Percentiles rank a stretch among this genome's conserved stretches.
Evolutionary conservation across 768 basidiomycete genomes (phyloP).

Genomic region (Leccinum rimulosum): DNA sequence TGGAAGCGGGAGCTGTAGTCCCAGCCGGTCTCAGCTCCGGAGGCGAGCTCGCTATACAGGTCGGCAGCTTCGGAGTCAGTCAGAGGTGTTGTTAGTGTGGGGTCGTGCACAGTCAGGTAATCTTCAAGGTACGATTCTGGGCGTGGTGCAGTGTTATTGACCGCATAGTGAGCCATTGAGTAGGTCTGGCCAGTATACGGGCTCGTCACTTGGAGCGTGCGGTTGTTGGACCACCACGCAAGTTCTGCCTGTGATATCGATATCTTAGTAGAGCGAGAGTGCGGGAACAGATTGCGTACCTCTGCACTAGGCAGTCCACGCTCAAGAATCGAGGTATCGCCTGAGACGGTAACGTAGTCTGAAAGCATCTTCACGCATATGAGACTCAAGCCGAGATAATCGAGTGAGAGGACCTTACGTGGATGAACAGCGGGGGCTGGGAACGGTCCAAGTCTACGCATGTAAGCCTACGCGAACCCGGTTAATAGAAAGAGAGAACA

Average conservation of each 20-base stretch:
- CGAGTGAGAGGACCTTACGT: constrained; percentile 39
- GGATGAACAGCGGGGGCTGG: constrained; percentile 89
- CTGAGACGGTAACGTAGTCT: constrained; percentile 72
- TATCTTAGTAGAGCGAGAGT: background rate
- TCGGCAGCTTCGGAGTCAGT: constrained; percentile 57
- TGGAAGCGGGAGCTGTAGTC: constrained; percentile 46
- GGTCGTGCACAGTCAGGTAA: constrained; percentile 74
- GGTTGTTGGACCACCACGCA: constrained; percentile 77
- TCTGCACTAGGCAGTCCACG: constrained; percentile 86
- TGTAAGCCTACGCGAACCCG: background rate
- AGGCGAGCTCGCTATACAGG: constrained; percentile 86
- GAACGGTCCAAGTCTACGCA: constrained; percentile 76
- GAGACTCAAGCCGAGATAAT: background rate
- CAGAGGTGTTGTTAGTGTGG: constrained; percentile 49
- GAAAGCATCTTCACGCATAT: constrained; percentile 66
- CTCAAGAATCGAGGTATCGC: constrained; percentile 70
- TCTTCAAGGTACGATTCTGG: constrained; percentile 86
- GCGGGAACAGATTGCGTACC: constrained; percentile 35
- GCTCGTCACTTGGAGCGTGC: constrained; percentile 63
- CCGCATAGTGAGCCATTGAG: constrained; percentile 69
- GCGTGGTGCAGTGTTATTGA: constrained; percentile 81
- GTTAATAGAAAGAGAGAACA: background rate
- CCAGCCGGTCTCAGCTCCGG: constrained; percentile 79
- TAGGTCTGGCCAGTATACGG: constrained; percentile 69
- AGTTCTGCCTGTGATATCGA: constrained; percentile 59